Base-by-base conservation (phyloP, 1,139 yeast species). In the Pichia sp. region DNA sequence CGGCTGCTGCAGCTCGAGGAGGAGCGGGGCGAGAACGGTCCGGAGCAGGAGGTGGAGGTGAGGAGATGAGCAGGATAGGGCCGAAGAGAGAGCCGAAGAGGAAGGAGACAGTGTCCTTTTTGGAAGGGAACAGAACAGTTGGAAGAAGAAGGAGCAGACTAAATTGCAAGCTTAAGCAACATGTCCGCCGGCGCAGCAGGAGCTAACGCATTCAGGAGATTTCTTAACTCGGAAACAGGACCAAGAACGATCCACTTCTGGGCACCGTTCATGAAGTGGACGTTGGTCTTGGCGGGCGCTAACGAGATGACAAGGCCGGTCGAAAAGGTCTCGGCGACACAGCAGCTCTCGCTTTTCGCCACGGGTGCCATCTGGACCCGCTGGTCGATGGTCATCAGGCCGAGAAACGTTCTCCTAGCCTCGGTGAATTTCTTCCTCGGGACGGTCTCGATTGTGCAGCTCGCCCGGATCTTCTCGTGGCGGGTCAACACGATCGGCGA, bases 331-430 rank as follows among this genome's bases (percentile, higher is more conserved):
- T 84, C 93, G 51, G 97, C 97, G 55, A 86, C 97, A 32, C 99
- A 93, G 72, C 96, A 89, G 70, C 70, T 87, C 59, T 96, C 99
- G 0, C 77, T 93, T 57, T 79, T 88, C 64, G 93, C 93, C 50
- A 93, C 99, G 1, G 99, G 98, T 55, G 83, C 82, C 54, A 90
- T 93, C 65, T 93, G 99, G 99, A 93, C 99, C 48, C 84, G 99
- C 70, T 93, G 99, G 99, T 92, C 97, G 36, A 81, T 90, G 72
- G 95, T 90, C 60, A 93, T 93, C 69, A 84, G 76, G 64, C 99
- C 99, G 53, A 86, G 88, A 73, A 93, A 93, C 74, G 78, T 80
- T 63, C 75, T 93, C 58, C 78, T 93, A 64, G 99, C 98, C 4
- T 84, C 95, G 36, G 99, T 93, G 57, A 93, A 93, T 74, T 90